Evolutionary conservation across 768 basidiomycete species (phyloP), one percentile per base, ranked within the genome.

Genomic region (Gautieria morchelliformis): DNA sequence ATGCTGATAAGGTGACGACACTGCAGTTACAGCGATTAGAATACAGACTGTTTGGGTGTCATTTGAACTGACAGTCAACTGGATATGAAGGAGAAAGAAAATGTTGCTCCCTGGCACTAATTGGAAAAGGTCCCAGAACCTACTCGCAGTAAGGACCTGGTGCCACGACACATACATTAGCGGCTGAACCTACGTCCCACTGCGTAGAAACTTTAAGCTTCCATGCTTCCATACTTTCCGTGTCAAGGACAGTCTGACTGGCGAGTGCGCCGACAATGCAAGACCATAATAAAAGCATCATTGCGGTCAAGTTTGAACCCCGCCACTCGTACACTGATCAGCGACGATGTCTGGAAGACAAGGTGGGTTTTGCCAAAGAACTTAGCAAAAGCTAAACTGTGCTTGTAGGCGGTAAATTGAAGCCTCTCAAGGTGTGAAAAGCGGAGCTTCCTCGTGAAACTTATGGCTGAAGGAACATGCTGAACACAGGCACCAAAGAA

Each of bases 51-150:
- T 41, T 22, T 39, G 53, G 42, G 30, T 47, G 48, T 19, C 50
- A 49, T 55, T 45, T 52, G 37, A n/a, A 66, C 72, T 72, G 68
- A 87, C 88, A 67, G 60, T 85, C 72, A 15, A 89, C 63, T 8
- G 88, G 87, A 63, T 81, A 89, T 10, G 85, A 78, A 4, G 90
- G 89, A 1, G 85, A 85, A n/a, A 92, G 68, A 63, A 81, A 84
- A 55, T 91, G 84, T 50, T 92, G 90, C 61, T 92, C 90, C 63
- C 89, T 76, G 11, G 89, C 89, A 58, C 89, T 87, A 33, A 87
- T 78, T 3, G 89, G 89, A 67, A 92, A 92, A 0, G 89, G 90
- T 0, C 89, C 90, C 12, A 93, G 78, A 11, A 88, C 80, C 85
- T 88, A 51, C 17, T 19, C 20, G 49, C 9, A 41, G 10, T 46